Evolutionary conservation across 768 basidiomycete genomes (phyloP).

Genomic region (Russula dissimulans): DNA sequence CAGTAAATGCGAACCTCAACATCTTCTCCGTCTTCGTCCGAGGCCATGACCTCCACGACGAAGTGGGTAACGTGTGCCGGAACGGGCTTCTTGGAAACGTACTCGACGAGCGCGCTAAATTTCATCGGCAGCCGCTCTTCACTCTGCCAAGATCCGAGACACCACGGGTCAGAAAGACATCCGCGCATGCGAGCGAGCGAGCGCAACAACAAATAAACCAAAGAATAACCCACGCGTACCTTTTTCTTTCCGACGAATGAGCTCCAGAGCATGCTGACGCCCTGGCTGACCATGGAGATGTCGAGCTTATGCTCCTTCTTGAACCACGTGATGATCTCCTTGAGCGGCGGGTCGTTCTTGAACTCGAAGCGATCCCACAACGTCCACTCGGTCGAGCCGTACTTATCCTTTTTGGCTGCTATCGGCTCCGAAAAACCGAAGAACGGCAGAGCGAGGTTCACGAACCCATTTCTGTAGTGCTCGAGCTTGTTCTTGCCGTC

Average conservation of each 20-base stretch:
- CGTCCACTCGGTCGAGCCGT: slow-evolving; percentile 85
- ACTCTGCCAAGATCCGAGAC: slow-evolving; percentile 40
- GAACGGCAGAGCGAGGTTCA: slow-evolving; percentile 96
- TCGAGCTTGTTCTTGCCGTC: slow-evolving; percentile 92
- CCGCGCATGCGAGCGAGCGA: too few relatives aligned
- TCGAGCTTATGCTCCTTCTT: slow-evolving; percentile 75
- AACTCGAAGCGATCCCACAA: slow-evolving; percentile 98
- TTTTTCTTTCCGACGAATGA: slow-evolving; percentile 90
- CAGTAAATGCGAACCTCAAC: slow-evolving; percentile 59
- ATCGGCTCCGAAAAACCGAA: slow-evolving; percentile 99
- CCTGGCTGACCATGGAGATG: slow-evolving; percentile 92
- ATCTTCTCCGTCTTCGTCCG: slow-evolving; percentile 87
- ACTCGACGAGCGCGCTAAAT: slow-evolving; percentile 85
- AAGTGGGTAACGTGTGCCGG: slow-evolving; percentile 76
- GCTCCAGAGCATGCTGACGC: slow-evolving; percentile 97
- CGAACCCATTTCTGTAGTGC: slow-evolving; percentile 96
- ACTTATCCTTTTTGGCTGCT: slow-evolving; percentile 81
- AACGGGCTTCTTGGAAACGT: slow-evolving; percentile 90
- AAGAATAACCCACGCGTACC: slow-evolving; percentile 36
- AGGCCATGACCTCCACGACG: slow-evolving; percentile 89
- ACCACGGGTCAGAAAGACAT: background rate
- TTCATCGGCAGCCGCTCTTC: slow-evolving; percentile 83
- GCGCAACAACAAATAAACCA: background rate
- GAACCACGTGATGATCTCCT: slow-evolving; percentile 82
- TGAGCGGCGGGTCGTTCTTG: slow-evolving; percentile 76